Evolutionary conservation across 2,329 filamentous ascomycete species (phyloP), one percentile per base, ranked within the genome.

Genomic region (Dothiorella sarmentorum): DNA sequence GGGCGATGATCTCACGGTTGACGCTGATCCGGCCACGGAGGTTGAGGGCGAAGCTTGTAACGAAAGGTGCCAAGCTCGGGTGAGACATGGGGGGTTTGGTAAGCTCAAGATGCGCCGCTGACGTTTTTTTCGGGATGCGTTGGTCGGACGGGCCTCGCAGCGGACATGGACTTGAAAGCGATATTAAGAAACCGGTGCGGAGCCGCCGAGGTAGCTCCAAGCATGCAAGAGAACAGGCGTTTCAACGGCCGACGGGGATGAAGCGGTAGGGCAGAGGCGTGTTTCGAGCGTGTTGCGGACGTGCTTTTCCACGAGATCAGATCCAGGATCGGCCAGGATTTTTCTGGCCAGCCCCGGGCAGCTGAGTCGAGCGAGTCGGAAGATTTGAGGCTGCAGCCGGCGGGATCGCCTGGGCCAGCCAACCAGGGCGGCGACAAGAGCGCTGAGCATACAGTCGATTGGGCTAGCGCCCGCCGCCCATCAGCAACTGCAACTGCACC

Each of bases 221-320:
- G n/a, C n/a, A n/a, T n/a, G n/a, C n/a, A n/a, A n/a, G n/a, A 27
- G 24, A 35, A 38, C 35, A 53, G 26, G 49, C 49, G 49, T 53
- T 53, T 53, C 49, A 53, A 53, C 49, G 49, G 49, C n/a, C 49
- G 49, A 26, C 49, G 24, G 49, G 49, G 49, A 42, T 53, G n/a
- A 10, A 29, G 24, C 35, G 7, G 49, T 53, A 53, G 49, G 49
- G 49, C 49, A 40, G 49, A 53, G 45, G 31, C 33, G n/a, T 15
- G 49, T 53, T 52, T 53, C 49, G 49, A 29, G 49, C 49, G 33
- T 9, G 49, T 42, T 11, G 49, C 49, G 49, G 49, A 53, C 49
- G 49, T 53, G 49, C 49, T 53, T n/a, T n/a, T 11, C 31, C 45
- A 17, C 29, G 17, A 15, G 20, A 40, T 38, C 49, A 53, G 49